These are phyloP conservation scores for Xanthoconium separans DNA, from an alignment of 1,284 basidiomycete species.

Conservation along the genomic window DNA sequence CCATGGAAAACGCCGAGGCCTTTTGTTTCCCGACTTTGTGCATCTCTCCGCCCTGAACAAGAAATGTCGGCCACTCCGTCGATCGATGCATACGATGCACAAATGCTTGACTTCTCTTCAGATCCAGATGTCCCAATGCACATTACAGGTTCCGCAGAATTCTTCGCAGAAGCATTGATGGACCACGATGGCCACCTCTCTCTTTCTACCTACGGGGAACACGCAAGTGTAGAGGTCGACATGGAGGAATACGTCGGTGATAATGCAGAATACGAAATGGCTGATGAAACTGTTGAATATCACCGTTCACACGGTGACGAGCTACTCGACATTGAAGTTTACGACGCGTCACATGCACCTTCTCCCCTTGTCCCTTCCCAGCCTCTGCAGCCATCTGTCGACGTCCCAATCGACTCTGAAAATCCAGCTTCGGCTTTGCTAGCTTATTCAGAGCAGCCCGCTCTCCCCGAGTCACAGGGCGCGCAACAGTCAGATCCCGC, in stretches of 20 bases:
- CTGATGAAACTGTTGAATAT: slow-evolving; percentile 39
- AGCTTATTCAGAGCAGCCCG: slow-evolving; percentile 8
- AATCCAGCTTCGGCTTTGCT: not conserved
- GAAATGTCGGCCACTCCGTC: slow-evolving; percentile 36
- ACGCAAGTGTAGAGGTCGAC: slow-evolving; percentile 62
- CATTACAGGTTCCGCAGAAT: slow-evolving; percentile 43
- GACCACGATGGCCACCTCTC: slow-evolving; percentile 50
- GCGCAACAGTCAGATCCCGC: slow-evolving; percentile 9
- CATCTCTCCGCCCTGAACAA: slow-evolving; percentile 12
- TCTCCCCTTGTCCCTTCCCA: slow-evolving; percentile 29
- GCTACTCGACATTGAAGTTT: slow-evolving; percentile 59
- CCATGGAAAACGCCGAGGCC: slow-evolving; percentile 16
- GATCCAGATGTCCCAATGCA: slow-evolving; percentile 69
- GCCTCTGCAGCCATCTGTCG: slow-evolving; percentile 17
- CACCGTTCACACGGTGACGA: slow-evolving; percentile 34
- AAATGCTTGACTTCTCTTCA: slow-evolving; percentile 63
- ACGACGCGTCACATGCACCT: slow-evolving; percentile 46
- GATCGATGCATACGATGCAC: slow-evolving; percentile 59
- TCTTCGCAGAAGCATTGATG: slow-evolving; percentile 60
- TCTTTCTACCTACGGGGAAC: slow-evolving; percentile 33
- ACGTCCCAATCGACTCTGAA: slow-evolving; percentile 20
- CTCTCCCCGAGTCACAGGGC: slow-evolving; percentile 3
- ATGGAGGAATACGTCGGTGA: slow-evolving; percentile 62
- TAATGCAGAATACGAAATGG: slow-evolving; percentile 72
- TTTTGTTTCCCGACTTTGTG: slow-evolving; percentile 15